A percentile compares a stretch with the other conserved stretches of the same genome.
These are phyloP conservation scores for Hordeum marinum DNA, from an alignment of 176 grass and related monocot species.

Conservation along the genomic window DNA sequence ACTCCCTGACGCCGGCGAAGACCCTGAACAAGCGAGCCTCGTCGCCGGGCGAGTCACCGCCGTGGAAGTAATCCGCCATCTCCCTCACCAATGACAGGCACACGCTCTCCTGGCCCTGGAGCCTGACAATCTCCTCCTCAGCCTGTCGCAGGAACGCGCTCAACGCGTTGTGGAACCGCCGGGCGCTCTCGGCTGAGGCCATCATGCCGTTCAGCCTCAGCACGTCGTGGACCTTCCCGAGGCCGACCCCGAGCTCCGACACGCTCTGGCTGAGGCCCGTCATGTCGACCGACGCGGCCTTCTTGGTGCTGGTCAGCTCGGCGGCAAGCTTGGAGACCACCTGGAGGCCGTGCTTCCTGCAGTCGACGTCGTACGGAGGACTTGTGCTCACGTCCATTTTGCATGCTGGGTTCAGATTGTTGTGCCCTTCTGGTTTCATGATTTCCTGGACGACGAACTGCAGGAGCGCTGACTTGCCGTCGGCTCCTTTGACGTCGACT, in stretches of 20 bases:
- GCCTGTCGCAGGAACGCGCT: conserved; percentile 63
- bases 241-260: conserved; percentile 49
- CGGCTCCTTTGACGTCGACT: conserved; percentile 69
- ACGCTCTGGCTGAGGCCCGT: conserved; percentile 42
- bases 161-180: conserved; percentile 51
- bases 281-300: conserved; percentile 61
- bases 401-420: neutral
- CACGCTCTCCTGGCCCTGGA: conserved; percentile 57
- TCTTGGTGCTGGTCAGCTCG: conserved; percentile 69
- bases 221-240: conserved; percentile 69
- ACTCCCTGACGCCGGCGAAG: neutral
- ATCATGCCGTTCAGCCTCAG: conserved; percentile 48
- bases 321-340: conserved; percentile 40
- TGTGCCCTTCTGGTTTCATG: conserved; percentile 52
- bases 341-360: conserved; percentile 56
- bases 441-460: conserved; percentile 81
- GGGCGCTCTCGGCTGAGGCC: conserved; percentile 13
- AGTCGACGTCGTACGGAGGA: conserved; percentile 20
- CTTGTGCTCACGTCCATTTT: neutral
- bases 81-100: conserved; percentile 62
- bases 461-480: conserved; percentile 69
- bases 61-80: conserved; percentile 64
- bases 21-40: conserved; percentile 3
- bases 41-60: conserved; percentile 30
- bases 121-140: conserved; percentile 64